Conservation (phyloP, 257 asterid species). For the Cinchona pubescens region DNA sequence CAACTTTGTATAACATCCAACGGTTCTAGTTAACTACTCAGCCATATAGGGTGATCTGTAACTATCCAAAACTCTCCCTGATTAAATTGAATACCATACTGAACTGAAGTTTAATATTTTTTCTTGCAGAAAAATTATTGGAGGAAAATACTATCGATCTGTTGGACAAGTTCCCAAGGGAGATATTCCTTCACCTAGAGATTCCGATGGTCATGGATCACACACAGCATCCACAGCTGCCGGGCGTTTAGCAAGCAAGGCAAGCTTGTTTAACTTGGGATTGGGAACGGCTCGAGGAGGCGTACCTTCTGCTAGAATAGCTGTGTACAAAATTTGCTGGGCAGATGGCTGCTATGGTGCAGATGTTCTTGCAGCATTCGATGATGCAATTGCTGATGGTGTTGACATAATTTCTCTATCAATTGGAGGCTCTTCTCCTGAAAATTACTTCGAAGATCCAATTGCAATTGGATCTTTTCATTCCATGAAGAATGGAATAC, state of each 20-base stretch:
- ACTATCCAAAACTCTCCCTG: too few species aligned
- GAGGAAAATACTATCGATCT: slow-evolving; percentile 51
- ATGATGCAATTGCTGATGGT: slow-evolving; percentile 74
- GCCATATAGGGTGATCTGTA: too few species aligned
- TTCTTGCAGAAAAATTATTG: slow-evolving; percentile 52
- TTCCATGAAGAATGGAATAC: slow-evolving; percentile 61
- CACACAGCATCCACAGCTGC: slow-evolving; percentile 64
- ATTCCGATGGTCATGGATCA: slow-evolving; percentile 54
- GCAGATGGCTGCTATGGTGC: slow-evolving; percentile 45
- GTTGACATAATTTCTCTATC: slow-evolving; percentile 66
- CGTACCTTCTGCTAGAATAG: slow-evolving; percentile 54
- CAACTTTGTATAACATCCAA: too few species aligned
- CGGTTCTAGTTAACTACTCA: too few species aligned
- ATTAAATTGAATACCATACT: too few species aligned
- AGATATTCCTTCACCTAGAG: slow-evolving; percentile 50
- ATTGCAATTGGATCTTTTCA: slow-evolving; percentile 75
- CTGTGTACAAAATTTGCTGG: slow-evolving; percentile 64
- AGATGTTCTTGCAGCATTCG: slow-evolving; percentile 63
- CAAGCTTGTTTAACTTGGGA: slow-evolving; percentile 40
- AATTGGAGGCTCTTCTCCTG: slow-evolving; percentile 38
- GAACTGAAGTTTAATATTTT: neutral
- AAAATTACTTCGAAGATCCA: slow-evolving; percentile 53
- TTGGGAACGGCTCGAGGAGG: slow-evolving; percentile 57
- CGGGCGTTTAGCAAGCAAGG: slow-evolving; percentile 33
- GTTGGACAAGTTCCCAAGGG: slow-evolving; percentile 14